Evolutionary conservation across 1,284 basidiomycete species (phyloP), one percentile per base, ranked within the genome.

Genomic region (Neonothopanus nambi): DNA sequence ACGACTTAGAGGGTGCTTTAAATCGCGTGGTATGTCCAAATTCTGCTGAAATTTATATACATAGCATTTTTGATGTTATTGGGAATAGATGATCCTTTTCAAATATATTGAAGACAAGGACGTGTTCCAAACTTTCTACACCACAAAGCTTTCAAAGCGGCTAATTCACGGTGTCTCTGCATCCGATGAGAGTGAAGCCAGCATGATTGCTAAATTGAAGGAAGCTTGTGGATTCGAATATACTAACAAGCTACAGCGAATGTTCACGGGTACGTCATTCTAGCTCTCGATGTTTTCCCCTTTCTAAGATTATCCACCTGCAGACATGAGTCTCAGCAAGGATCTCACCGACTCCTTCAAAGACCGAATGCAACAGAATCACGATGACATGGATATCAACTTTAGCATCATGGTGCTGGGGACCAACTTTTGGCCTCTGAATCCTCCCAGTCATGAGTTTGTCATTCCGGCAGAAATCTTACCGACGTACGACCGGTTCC

Each of bases 61-160:
- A 28, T 13, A 53, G 24, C 59, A 49, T 35, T 24, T 24, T 28
- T 55, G 30, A 33, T 13, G 8, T 57, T 26, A 56, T 17, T 6
- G 23, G n/a, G 28, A 46, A 18, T 57, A 96, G 94, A 98, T 98
- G 96, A 80, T 95, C 41, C 79, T 99, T 48, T 99, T 99, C 89
- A 98, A 98, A 73, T 99, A 98, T 70, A 89, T 99, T 62, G 95
- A 98, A 70, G 97, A 99, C 77, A 98, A 98, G 79, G 97, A 99
- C 65, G 95, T 99, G 11, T 99, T 99, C 87, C 96, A 98, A 69
- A 94, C 93, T 42, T 99, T 98, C 80, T 99, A 99, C 77, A 92
- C 92, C 41, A 98, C 94, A 63, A 96, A 96, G 75, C 78, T 99
- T 18, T 95, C 95, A 42, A 93, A 93, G 67, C 93, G 97, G 61